Percentiles rank a stretch among this genome's conserved stretches.
phyloP scores from a whole-genome alignment of 108 stramenopile species.

The Schizochytrium sp. region DNA sequence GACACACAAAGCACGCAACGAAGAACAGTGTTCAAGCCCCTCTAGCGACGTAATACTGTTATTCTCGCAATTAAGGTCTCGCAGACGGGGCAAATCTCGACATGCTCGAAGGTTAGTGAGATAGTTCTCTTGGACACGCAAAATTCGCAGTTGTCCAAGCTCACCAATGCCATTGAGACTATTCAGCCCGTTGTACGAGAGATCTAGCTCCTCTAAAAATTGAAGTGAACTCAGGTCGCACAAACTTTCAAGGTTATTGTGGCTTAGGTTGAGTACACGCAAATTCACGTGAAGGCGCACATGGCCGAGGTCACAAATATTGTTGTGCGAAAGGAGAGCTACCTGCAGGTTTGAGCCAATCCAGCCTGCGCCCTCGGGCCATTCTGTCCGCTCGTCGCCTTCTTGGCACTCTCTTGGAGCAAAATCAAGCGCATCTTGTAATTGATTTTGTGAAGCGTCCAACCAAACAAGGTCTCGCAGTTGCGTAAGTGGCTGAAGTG shows the following conservation, averaged over 20 bases:
- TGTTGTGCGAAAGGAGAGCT: neutral
- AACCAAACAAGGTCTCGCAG: conserved; percentile 53
- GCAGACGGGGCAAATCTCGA: neutral
- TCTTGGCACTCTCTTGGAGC: neutral
- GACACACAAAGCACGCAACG: neutral
- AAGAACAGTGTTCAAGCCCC: neutral
- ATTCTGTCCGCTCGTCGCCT: neutral
- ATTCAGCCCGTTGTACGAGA: neutral
- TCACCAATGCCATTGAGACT: neutral
- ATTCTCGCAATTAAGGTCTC: neutral
- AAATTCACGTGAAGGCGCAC: conserved; percentile 17
- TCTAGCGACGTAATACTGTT: neutral
- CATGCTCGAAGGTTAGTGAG: conserved; percentile 22
- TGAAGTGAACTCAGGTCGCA: neutral
- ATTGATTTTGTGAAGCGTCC: neutral
- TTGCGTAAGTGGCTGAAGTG: neutral
- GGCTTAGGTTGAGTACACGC: conserved; percentile 22
- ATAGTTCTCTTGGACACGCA: conserved; percentile 33
- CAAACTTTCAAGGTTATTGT: neutral
- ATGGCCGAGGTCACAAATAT: neutral
- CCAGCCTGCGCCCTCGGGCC: conserved; percentile 29
- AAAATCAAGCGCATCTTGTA: conserved; percentile 50
- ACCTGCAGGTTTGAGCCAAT: conserved; percentile 29
- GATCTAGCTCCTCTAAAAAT: conserved; percentile 41
- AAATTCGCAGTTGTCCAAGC: neutral